Percentiles rank a stretch among this genome's conserved stretches.
phyloP scores from a whole-genome alignment of 2,329 filamentous ascomycete genomes.

The Alternaria incomplexa region DNA sequence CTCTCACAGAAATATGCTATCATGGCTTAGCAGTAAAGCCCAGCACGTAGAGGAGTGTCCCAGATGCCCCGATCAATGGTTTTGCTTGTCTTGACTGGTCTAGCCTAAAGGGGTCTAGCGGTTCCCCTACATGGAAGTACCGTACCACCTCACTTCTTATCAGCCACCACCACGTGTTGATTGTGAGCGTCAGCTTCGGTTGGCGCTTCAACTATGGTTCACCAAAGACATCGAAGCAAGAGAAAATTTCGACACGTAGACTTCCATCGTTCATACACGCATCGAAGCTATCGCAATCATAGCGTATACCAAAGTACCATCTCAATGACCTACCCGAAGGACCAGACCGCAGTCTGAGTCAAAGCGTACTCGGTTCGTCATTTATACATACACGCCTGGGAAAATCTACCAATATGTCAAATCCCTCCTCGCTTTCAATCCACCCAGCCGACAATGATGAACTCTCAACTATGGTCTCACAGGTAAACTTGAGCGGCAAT shows the following conservation, averaged over 20 bases:
- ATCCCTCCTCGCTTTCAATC: not conserved
- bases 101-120: not conserved
- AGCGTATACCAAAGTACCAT: no score
- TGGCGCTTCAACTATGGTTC: not conserved
- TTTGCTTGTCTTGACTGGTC: not conserved
- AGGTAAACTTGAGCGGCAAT: not conserved
- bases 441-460: not conserved
- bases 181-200: not conserved
- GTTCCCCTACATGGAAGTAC: not conserved
- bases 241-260: not conserved
- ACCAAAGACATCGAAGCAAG: not conserved
- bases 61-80: not conserved
- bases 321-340: no score
- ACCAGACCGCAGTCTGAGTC: no score
- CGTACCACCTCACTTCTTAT: not conserved
- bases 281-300: no score
- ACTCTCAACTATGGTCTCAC: not conserved
- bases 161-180: not conserved
- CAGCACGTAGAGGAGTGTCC: not conserved
- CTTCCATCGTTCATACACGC: not conserved
- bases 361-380: no score
- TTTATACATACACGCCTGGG: not conserved
- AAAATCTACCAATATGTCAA: not conserved
- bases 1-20: not conserved
- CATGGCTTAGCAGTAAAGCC: not conserved